Evolutionary conservation across 2,329 filamentous ascomycete species (phyloP).

Genomic region (Xylaria polymorpha): DNA sequence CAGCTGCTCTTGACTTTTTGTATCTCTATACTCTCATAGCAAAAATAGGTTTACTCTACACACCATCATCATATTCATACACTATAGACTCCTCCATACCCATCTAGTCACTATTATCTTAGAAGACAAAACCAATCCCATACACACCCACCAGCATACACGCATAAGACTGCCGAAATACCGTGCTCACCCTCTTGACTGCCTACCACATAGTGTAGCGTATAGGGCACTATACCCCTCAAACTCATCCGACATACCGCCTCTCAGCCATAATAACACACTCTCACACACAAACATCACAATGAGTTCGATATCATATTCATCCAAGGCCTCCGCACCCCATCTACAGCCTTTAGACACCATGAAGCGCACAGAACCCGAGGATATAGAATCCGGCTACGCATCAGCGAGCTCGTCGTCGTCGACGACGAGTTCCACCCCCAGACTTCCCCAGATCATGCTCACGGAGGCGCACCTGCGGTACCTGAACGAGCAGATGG

Average conservation of each 20-base stretch:
- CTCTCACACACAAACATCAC: slow-evolving; percentile 24
- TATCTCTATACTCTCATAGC: neutral
- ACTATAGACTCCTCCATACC: slow-evolving; percentile 7
- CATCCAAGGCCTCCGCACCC: slow-evolving; percentile 56
- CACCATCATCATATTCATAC: slow-evolving; percentile 6
- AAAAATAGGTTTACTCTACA: slow-evolving; percentile 15
- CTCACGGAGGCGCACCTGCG: slow-evolving; percentile 90
- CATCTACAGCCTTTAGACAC: slow-evolving; percentile 52
- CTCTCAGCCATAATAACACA: neutral
- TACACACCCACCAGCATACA: neutral
- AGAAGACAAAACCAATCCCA: neutral
- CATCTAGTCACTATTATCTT: slow-evolving; percentile 7
- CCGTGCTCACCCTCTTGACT: neutral
- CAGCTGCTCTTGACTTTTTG: slow-evolving; percentile 20
- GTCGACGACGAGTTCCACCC: slow-evolving; percentile 61
- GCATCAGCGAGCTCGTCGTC: slow-evolving; percentile 69
- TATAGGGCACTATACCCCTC: slow-evolving; percentile 9
- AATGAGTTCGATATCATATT: slow-evolving; percentile 51
- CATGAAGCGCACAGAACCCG: slow-evolving; percentile 56
- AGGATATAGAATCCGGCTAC: slow-evolving; percentile 84
- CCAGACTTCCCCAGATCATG: slow-evolving; percentile 77
- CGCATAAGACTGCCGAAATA: slow-evolving; percentile 1
- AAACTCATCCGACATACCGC: neutral
- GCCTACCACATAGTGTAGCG: neutral
- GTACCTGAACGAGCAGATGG: slow-evolving; percentile 90